Base-by-base conservation (phyloP, 345 rosid genomes). In the Eucalyptus regnans region DNA sequence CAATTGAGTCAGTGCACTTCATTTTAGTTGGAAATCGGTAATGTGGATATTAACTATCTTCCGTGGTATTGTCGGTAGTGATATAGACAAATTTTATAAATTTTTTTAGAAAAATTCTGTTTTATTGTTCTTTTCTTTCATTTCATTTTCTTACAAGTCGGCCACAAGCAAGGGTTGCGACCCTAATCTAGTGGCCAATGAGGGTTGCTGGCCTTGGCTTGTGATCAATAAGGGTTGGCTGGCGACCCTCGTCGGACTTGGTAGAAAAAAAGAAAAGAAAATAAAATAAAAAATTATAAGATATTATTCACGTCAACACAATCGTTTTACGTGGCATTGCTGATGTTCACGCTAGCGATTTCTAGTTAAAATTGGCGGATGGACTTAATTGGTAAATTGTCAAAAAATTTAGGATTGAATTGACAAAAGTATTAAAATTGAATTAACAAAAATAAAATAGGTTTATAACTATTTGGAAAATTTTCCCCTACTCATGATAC, bases 51-150 rank as follows among this genome's bases (percentile, higher is more conserved):
- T 25, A 25, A 23, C 12, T 1, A 23, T 56, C 13, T 25, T 23
- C 23, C 1, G 10, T 52, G 58, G 0, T 52, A 18, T 52, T 2
- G 25, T 52, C 1, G 0, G 25, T 20, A 20, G 1, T 52, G 3
- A 18, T 20, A 52, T 20, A 52, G 6, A 49, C 50, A 51, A 51
- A 56, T 23, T 56, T 56, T 56, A 56, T 22, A 56, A 56, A 4
- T 0, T 23, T 56, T 56, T 56, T 25, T 23, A 23, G 5, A 56
- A 22, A 23, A 56, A 22, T 56, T 56, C 12, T 23, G 12, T 9
- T 56, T 23, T 56, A 23, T 56, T 56, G 12, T 56, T 56, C 62
- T 56, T 56, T 56, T 23, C 12, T 56, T 56, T 56, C 62, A 9
- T 56, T 56, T 23, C 62, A 22, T 56, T 56, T 56, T 23, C 29